These are phyloP conservation scores for Incumbomyces lentus DNA, from an alignment of 2,329 filamentous ascomycete genomes.

Conservation along the genomic window DNA sequence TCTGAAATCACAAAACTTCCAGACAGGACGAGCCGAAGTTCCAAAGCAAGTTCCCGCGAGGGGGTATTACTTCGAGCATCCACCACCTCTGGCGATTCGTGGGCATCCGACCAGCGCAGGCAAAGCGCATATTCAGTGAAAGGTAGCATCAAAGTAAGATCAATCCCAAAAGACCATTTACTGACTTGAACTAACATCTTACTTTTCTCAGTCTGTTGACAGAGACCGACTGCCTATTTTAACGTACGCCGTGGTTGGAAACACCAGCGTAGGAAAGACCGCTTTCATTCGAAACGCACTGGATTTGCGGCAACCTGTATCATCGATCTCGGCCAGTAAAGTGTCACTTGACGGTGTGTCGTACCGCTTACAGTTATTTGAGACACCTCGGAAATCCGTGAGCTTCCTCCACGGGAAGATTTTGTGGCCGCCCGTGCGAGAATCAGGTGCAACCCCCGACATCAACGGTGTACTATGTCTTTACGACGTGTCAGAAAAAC, in stretches of 20 bases:
- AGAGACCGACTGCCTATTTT: slow-evolving; percentile 37
- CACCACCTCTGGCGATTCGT: not conserved
- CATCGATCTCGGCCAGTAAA: slow-evolving; percentile 30
- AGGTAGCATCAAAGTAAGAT: slow-evolving; percentile 5
- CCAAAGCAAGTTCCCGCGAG: slow-evolving; percentile 13
- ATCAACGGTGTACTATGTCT: slow-evolving; percentile 77
- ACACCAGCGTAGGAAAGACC: slow-evolving; percentile 46
- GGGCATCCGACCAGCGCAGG: not conserved
- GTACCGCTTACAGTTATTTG: slow-evolving; percentile 48
- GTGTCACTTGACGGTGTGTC: slow-evolving; percentile 46
- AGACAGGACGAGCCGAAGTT: slow-evolving; percentile 12
- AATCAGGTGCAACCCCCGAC: slow-evolving; percentile 60
- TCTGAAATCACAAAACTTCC: slow-evolving; percentile 12
- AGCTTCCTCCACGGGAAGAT: slow-evolving; percentile 37
- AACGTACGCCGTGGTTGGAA: slow-evolving; percentile 49
- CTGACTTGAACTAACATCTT: not conserved
- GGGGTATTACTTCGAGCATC: slow-evolving; percentile 6
- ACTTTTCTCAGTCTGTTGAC: slow-evolving; percentile 8
- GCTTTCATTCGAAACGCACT: slow-evolving; percentile 49
- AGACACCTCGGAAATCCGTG: slow-evolving; percentile 45
- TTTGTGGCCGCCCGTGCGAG: slow-evolving; percentile 42
- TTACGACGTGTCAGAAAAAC: slow-evolving; percentile 74
- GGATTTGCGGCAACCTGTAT: slow-evolving; percentile 35
- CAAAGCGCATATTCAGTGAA: not conserved
- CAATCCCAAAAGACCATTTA: not conserved